Base-by-base conservation (phyloP, 305 asterid species). In the Caryopteris hybrid region DNA sequence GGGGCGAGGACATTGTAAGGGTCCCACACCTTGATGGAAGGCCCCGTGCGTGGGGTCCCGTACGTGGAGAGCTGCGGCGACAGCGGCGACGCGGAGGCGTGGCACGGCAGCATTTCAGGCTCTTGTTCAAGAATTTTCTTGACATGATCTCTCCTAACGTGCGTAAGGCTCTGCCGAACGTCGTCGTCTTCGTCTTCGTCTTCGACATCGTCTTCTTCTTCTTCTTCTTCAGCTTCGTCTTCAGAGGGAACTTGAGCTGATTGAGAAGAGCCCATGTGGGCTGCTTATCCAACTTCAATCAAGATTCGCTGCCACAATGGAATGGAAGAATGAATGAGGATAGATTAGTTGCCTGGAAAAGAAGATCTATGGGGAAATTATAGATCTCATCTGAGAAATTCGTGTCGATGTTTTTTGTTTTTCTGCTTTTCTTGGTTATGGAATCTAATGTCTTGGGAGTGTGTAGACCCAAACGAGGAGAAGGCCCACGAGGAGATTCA, bases 21-120 rank as follows among this genome's bases (percentile, higher is more conserved):
- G 74, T 94, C 96, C 96, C 96, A 94, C 12, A 91, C 97, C 86
- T 89, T 94, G 72, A 91, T 94, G n/a, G 96, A 85, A 2, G 97
- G 90, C 1, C 94, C 95, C 50, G 85, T 73, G 7, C 95, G 86
- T 0, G 97, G 97, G 7, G 97, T 93, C 23, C 89, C 88, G 61
- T 88, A 76, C 33, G 96, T 75, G 64, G 99, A 94, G 18, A 87
- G 89, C 88, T 94, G 99, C 38, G 99, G 97, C 39, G 96, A 90
- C 0, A 93, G 90, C 8, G 99, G 99, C 6, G 99, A 94, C 3
- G 96, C 97, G 34, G 99, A 91, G 59, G 96, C 86, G 83, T 91
- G 96, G 80, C 88, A 94, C 14, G 96, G 97, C 64, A 88, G 87
- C 85, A 89, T 94, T 73, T 94, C 99, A 6, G 99, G 99, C 73